A percentile compares a stretch with the other conserved stretches of the same genome.
Evolutionary conservation across 169 alveolate genomes (phyloP).

Genomic region (Miamiensis avidus): DNA sequence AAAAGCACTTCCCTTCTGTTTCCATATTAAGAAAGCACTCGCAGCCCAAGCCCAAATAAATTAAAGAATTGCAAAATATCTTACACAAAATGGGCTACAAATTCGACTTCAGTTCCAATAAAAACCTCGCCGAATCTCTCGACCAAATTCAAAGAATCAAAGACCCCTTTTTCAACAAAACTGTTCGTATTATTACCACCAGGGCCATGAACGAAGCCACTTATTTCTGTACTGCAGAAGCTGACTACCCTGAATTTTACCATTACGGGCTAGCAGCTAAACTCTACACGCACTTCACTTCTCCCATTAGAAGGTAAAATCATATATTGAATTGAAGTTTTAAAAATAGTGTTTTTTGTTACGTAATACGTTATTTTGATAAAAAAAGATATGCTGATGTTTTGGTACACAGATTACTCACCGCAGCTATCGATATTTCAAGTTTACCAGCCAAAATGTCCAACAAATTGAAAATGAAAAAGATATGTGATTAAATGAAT

Average conservation of each 20-base stretch:
- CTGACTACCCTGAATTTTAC: slow-evolving; percentile 75
- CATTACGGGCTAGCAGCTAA: slow-evolving; percentile 98
- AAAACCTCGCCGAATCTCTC: slow-evolving; percentile 89
- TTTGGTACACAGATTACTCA: slow-evolving; percentile 94
- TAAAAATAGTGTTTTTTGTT: too few relatives aligned
- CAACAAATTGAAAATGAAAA: slow-evolving; percentile 86
- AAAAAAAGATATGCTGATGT: slow-evolving; percentile 96
- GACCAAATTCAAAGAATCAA: slow-evolving; percentile 80
- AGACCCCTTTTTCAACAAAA: slow-evolving; percentile 88
- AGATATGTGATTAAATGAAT: slow-evolving; percentile 92
- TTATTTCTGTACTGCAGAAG: slow-evolving; percentile 87
- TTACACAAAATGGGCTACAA: slow-evolving; percentile 81
- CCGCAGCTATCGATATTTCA: slow-evolving; percentile 88
- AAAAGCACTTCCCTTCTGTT: slow-evolving; percentile 89
- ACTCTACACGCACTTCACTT: slow-evolving; percentile 97
- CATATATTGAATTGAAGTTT: too few relatives aligned
- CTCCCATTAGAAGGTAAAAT: slow-evolving; percentile 94
- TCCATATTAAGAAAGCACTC: slow-evolving; percentile 95
- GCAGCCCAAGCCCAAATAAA: slow-evolving; percentile 92
- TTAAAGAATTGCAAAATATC: slow-evolving; percentile 88
- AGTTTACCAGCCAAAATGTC: slow-evolving; percentile 82
- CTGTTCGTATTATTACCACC: slow-evolving; percentile 91
- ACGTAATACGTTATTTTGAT: too few relatives aligned
- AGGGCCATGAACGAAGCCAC: slow-evolving; percentile 96
- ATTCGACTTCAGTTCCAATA: slow-evolving; percentile 85